Base-by-base conservation (phyloP, 495 filamentous ascomycete genomes). In the Penicillium crystallinum region DNA sequence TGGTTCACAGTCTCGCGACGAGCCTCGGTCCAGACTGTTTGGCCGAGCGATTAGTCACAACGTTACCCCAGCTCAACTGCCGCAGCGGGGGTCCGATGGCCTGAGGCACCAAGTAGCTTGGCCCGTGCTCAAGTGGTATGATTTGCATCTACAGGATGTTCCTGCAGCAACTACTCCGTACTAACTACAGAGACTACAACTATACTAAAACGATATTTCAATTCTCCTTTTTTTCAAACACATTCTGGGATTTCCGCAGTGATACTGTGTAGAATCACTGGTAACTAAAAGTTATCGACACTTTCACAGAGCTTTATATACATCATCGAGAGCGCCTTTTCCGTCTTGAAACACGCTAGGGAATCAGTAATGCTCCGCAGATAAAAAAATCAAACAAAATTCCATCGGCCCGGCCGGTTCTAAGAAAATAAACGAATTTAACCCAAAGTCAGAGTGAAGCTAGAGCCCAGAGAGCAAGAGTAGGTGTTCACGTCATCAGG, bases 401-500 rank as follows among this genome's bases (percentile, higher is more conserved):
- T 49, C 52, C 55, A 46, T 49, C 39, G 47, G 34, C 12, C 46
- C 38, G 37, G 39, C 25, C 41, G 39, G 49, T 35, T 19, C 19
- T 18, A 50, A 41, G 25, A 49, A 40, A 17, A 35, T 1, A 29
- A 23, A 43, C 43, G 17, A 23, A 34, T 27, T 27, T 62, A 66
- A 31, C 67, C 67, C 55, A 70, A 34, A 46, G 63, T 66, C 1
- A 70, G 53, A 35, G 54, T 62, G 50, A 61, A 68, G 44, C 52
- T 50, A 31, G 58, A 54, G 29, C 38, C 39, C 29, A 53, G 31
- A n/a, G 57, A 53, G 55, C 67, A 70, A 35, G 62, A 62, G 29
- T 55, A 46, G 53, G 67, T 70, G 52, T 62, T 57, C 44, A 62
- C 58, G 46, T 70, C 67, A 43, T 70, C 65, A 17, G 67, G 65